Conservation (phyloP, 163 green algal species). For the Volvox carteri region DNA sequence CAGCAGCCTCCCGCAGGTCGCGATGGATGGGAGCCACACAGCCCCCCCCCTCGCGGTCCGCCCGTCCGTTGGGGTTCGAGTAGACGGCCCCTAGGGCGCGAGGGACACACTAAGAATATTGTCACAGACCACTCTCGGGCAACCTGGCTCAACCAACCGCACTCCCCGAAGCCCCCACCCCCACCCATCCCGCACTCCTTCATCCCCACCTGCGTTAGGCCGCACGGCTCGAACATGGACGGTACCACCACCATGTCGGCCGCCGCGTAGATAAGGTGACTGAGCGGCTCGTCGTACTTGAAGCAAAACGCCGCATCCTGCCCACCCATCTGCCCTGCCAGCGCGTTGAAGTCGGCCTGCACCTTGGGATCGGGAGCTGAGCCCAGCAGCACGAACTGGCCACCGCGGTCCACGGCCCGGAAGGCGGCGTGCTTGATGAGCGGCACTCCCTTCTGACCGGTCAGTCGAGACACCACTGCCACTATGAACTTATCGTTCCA, state of each 20-base stretch:
- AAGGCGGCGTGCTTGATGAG: constrained; percentile 98
- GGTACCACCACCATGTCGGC: constrained; percentile 95
- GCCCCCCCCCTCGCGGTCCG: too few species aligned
- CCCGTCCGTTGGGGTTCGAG: too few species aligned
- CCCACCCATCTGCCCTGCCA: constrained; percentile 41
- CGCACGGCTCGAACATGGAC: constrained; percentile 98
- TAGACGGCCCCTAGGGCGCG: too few species aligned
- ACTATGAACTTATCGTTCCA: constrained; percentile 91
- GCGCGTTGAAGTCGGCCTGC: constrained; percentile 64
- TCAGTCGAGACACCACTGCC: constrained; percentile 93
- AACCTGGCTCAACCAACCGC: too few species aligned
- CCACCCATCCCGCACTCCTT: too few species aligned
- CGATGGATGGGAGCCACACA: too few species aligned
- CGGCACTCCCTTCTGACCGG: constrained; percentile 98
- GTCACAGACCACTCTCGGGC: too few species aligned
- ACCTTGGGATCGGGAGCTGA: constrained; percentile 88
- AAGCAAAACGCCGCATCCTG: constrained; percentile 58
- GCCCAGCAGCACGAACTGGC: constrained; percentile 97
- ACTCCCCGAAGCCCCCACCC: too few species aligned
- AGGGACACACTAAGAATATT: too few species aligned
- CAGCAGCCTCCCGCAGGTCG: too few species aligned
- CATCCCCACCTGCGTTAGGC: constrained; percentile 94
- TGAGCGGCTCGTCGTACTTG: constrained; percentile 91
- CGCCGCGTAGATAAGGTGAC: constrained; percentile 93
- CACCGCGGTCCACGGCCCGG: constrained; percentile 91